Percentiles rank a stretch among this genome's conserved stretches.
Conservation (phyloP, 2,329 filamentous ascomycete genomes). For the Podosphaera fusca region DNA sequence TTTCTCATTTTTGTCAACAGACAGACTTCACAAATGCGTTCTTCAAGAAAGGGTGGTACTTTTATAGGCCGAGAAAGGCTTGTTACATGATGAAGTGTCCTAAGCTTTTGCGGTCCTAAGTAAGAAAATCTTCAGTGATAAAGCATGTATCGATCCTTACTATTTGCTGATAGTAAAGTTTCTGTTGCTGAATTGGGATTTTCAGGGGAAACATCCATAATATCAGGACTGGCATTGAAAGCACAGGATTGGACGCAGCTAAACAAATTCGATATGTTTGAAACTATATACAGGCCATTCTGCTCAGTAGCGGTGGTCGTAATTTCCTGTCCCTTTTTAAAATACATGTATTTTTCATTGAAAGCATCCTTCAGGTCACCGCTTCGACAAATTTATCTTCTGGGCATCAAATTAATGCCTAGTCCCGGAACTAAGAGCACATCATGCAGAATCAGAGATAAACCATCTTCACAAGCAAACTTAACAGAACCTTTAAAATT, state of each 20-base stretch:
- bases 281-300: not conserved
- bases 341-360: not conserved
- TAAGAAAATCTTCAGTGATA: not conserved
- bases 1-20: no score
- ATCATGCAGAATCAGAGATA: not conserved
- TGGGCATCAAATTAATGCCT: conserved; percentile 1
- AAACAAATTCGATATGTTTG: not conserved
- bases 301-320: not conserved
- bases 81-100: not conserved
- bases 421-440: not conserved
- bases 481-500: not conserved
- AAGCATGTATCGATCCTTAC: not conserved
- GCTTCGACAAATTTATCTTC: not conserved
- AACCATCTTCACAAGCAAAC: not conserved
- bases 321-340: not conserved
- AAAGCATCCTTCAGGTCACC: not conserved
- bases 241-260: not conserved
- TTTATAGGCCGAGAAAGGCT: not conserved
- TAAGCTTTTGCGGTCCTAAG: not conserved
- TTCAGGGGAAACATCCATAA: not conserved
- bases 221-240: not conserved
- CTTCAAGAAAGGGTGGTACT: not conserved
- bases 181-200: not conserved
- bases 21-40: no score
- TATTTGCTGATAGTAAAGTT: not conserved